Conservation (phyloP, 2,329 filamentous ascomycete genomes). For the Colletotrichum sp. region DNA sequence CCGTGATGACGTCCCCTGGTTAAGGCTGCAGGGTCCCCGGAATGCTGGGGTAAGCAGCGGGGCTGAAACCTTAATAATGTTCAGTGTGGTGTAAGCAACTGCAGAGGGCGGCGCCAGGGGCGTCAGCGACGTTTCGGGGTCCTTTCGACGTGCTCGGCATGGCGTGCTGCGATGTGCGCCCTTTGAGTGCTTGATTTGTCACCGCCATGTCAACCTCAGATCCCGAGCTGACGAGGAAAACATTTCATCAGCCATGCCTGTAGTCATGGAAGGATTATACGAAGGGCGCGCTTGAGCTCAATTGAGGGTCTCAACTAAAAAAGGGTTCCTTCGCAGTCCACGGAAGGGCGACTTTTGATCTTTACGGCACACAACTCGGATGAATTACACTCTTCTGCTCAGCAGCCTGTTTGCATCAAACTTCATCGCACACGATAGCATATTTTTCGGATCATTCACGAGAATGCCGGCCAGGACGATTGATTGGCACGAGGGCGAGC, state of each 20-base stretch:
- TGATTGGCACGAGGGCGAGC: constrained; percentile 70
- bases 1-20: background rate
- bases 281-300: background rate
- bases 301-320: background rate
- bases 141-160: background rate
- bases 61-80: background rate
- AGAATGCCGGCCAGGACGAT: constrained; percentile 33
- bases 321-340: background rate
- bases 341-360: background rate
- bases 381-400: constrained; percentile 9
- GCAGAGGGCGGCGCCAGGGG: background rate
- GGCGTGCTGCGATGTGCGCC: background rate
- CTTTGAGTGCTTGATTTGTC: constrained; percentile 13
- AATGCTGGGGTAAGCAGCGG: background rate
- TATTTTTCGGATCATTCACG: background rate
- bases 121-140: background rate
- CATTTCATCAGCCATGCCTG: background rate
- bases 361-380: background rate
- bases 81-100: background rate
- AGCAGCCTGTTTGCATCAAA: background rate
- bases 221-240: background rate
- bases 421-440: background rate
- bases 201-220: background rate
- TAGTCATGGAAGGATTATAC: background rate
- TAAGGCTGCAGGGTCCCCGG: background rate